Evolutionary conservation across 768 basidiomycete genomes (phyloP).

Genomic region (Panaeolus papilionaceus): DNA sequence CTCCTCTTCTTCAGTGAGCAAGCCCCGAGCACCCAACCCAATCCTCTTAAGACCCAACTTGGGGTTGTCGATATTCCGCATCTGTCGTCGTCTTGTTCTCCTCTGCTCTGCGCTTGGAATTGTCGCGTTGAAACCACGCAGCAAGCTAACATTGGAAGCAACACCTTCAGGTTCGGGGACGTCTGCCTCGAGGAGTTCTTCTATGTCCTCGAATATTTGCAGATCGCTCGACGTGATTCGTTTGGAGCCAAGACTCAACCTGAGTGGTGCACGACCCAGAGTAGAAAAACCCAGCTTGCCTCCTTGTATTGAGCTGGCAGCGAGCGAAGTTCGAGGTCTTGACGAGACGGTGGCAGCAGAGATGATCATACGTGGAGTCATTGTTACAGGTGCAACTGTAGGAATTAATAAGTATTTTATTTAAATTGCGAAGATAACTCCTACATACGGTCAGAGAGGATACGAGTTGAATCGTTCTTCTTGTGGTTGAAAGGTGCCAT

Average conservation of each 20-base stretch:
- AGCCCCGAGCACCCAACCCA: slow-evolving; percentile 79
- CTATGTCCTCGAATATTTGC: slow-evolving; percentile 82
- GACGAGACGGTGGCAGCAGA: slow-evolving; percentile 74
- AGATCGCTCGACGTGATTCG: slow-evolving; percentile 85
- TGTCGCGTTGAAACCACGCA: slow-evolving; percentile 94
- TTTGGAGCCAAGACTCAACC: slow-evolving; percentile 66
- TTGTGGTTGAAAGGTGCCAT: slow-evolving; percentile 73
- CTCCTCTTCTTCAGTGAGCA: slow-evolving; percentile 64
- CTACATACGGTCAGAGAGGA: slow-evolving; percentile 75
- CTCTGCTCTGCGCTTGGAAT: slow-evolving; percentile 88
- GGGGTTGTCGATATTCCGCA: slow-evolving; percentile 79
- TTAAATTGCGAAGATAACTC: neutral
- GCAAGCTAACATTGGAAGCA: slow-evolving; percentile 76
- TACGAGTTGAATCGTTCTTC: slow-evolving; percentile 73
- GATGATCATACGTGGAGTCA: slow-evolving; percentile 86
- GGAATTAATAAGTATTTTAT: neutral
- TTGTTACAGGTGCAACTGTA: slow-evolving; percentile 85
- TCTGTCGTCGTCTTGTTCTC: slow-evolving; percentile 75
- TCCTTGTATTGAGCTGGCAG: slow-evolving; percentile 38
- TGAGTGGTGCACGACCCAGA: slow-evolving; percentile 79
- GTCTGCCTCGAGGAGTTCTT: slow-evolving; percentile 72
- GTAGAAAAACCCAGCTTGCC: slow-evolving; percentile 74
- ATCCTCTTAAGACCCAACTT: slow-evolving; percentile 80
- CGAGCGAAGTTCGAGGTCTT: slow-evolving; percentile 44
- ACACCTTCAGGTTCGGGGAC: slow-evolving; percentile 78